Conservation (phyloP, 352 stramenopile genomes). For the Pythium myriotylum region DNA sequence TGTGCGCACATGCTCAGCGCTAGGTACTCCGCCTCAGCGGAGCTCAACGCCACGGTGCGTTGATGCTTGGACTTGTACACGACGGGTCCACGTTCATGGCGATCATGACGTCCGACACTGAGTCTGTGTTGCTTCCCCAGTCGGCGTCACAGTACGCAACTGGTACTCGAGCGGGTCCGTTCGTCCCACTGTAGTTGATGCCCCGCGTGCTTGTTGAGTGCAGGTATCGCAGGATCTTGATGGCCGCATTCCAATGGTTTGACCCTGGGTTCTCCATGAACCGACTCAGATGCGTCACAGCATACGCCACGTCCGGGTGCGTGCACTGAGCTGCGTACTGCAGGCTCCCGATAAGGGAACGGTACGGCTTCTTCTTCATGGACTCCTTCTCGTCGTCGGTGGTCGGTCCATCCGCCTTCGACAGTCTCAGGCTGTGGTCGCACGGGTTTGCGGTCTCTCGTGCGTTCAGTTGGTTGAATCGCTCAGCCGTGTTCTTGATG, state of each 20-base stretch:
- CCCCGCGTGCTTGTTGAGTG: neutral
- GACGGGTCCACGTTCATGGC: constrained; percentile 16
- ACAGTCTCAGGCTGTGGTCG: too few relatives aligned
- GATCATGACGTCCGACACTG: constrained; percentile 27
- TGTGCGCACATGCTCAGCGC: constrained; percentile 17
- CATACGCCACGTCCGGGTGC: too few relatives aligned
- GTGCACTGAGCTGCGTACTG: too few relatives aligned
- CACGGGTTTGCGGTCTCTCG: too few relatives aligned
- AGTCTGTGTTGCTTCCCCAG: constrained; percentile 24
- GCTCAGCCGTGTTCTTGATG: too few relatives aligned
- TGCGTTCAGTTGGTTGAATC: too few relatives aligned
- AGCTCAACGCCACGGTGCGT: constrained; percentile 14
- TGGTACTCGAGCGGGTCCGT: neutral
- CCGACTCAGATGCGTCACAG: too few relatives aligned
- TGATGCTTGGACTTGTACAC: constrained; percentile 33
- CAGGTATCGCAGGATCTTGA: neutral
- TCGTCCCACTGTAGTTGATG: neutral
- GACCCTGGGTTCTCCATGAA: too few relatives aligned
- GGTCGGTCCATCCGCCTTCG: too few relatives aligned
- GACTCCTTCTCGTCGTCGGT: too few relatives aligned
- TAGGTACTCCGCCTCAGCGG: constrained; percentile 32
- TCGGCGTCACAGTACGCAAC: constrained; percentile 23
- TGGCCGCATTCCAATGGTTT: neutral
- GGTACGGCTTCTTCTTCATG: too few relatives aligned
- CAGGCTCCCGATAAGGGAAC: too few relatives aligned